Evolutionary conservation across 73 alveolate genomes (phyloP), one percentile per base, ranked within the genome.

Genomic region (Vitrella brassicaformis): DNA sequence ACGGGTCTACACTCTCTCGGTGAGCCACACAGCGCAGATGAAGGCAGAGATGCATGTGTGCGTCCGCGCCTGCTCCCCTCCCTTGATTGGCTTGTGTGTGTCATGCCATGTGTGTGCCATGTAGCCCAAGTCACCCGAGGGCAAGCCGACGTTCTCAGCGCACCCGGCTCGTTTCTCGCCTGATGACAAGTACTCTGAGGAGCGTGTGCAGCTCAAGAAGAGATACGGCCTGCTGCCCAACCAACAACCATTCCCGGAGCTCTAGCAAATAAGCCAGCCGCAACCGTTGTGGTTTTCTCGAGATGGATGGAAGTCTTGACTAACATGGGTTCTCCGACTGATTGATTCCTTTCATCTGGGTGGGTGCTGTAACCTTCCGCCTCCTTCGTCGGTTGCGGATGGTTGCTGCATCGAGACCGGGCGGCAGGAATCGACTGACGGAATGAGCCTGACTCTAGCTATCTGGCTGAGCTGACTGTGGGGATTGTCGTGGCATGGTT

Each of bases 121-220:
- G 32, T 14, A 45, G 31, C 69, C 28, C 1, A 27, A 28, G 27
- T 81, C 81, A 18, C 93, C 93, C 8, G 90, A 86, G 70, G 89
- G 90, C 19, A 75, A 69, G 82, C 86, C 93, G 46, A 90, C 97
- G 27, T 81, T 72, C 82, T 73, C 92, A 30, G 94, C 97, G 25
- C 97, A 90, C 75, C 97, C 97, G 30, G 90, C 97, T 32, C 86
- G 88, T 75, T 90, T 90, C 80, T 89, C 94, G 28, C 97, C 97
- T 68, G 94, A 89, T 73, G 97, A 90, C 80, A 85, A 84, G 28
- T 88, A 66, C 86, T 90, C 97, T 28, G 86, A 88, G 76, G 90
- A 90, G 80, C 88, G 97, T 80, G 81, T 90, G 68, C 80, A 81
- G 26, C 87, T 90, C 86, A 90, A 90, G 86, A 80, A 88, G 81